Percentiles rank a stretch among this genome's conserved stretches.
Conservation (phyloP, 73 alveolate genomes). For the Paramecium sonneborni region DNA sequence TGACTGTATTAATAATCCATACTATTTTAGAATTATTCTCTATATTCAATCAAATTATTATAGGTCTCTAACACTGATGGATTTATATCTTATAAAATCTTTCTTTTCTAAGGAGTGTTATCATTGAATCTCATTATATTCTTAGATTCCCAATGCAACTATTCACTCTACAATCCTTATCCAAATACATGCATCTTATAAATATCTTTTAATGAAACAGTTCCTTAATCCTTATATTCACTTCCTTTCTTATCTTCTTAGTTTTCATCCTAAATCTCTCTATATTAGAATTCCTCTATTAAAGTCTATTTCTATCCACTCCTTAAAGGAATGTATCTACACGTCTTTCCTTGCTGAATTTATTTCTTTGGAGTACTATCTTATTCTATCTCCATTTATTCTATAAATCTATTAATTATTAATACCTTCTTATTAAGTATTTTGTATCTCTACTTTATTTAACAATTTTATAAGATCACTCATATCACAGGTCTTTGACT, state of each 20-base stretch:
- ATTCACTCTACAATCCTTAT: not conserved
- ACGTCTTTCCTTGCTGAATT: not conserved
- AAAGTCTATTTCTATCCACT: conserved; percentile 1
- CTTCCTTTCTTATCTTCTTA: not conserved
- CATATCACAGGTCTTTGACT: not conserved
- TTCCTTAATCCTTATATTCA: conserved; percentile 22
- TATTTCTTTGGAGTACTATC: not conserved
- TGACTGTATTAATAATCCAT: not conserved
- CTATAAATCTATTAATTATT: not conserved
- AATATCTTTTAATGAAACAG: conserved; percentile 16
- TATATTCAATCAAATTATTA: not conserved
- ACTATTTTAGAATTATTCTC: not conserved
- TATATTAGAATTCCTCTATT: conserved; percentile 22
- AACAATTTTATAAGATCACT: conserved; percentile 8
- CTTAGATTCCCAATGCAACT: conserved; percentile 44
- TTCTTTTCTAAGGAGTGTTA: not conserved
- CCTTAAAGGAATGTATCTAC: conserved; percentile 56
- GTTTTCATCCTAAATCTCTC: conserved; percentile 12
- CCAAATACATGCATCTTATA: conserved; percentile 59
- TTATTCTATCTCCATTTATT: not conserved
- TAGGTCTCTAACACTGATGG: not conserved
- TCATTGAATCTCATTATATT: not conserved
- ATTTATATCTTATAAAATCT: not conserved
- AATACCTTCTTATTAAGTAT: not conserved
- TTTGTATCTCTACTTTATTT: not conserved